Percentiles rank a stretch among this genome's conserved stretches.
phyloP scores from a whole-genome alignment of 1,284 basidiomycete species.

The Anthracocystis panici-leucophaei region DNA sequence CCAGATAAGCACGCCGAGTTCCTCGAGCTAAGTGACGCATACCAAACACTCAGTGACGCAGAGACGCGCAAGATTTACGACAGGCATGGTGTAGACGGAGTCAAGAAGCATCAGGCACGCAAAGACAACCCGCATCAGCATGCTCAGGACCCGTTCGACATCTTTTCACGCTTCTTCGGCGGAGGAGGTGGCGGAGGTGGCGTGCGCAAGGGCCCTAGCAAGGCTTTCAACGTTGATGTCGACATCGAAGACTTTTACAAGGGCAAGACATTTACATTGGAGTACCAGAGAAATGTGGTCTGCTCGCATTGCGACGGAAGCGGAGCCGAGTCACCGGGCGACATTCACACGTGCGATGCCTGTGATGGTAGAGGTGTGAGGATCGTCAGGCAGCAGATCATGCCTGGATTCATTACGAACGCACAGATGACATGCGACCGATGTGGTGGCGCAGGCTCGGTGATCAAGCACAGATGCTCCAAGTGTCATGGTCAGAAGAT shows the following conservation, averaged over 20 bases:
- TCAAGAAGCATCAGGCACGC: constrained; percentile 63
- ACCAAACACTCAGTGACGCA: constrained; percentile 63
- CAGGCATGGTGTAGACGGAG: constrained; percentile 63
- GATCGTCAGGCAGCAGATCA: constrained; percentile 67
- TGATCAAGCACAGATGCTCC: constrained; percentile 59
- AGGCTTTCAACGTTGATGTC: constrained; percentile 64
- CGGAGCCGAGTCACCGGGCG: constrained; percentile 61
- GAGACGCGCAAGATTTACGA: constrained; percentile 67
- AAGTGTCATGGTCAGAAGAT: constrained; percentile 64
- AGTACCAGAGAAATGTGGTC: constrained; percentile 61
- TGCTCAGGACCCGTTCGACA: constrained; percentile 64
- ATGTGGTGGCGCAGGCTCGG: constrained; percentile 61
- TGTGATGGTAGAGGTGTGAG: constrained; percentile 64
- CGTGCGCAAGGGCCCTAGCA: constrained; percentile 60
- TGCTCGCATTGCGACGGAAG: constrained; percentile 66
- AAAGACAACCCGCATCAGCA: constrained; percentile 53
- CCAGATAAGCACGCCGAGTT: constrained; percentile 68
- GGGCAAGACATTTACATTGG: constrained; percentile 57
- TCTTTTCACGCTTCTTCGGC: constrained; percentile 68
- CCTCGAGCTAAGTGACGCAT: constrained; percentile 71
- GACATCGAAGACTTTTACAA: constrained; percentile 63
- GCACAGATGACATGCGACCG: constrained; percentile 62
- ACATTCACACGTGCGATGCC: constrained; percentile 63
- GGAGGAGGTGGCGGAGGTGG: constrained; percentile 52
- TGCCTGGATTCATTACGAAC: constrained; percentile 68